Evolutionary conservation across 2,329 filamentous ascomycete species (phyloP).

Genomic region (Neonectria coccinea): DNA sequence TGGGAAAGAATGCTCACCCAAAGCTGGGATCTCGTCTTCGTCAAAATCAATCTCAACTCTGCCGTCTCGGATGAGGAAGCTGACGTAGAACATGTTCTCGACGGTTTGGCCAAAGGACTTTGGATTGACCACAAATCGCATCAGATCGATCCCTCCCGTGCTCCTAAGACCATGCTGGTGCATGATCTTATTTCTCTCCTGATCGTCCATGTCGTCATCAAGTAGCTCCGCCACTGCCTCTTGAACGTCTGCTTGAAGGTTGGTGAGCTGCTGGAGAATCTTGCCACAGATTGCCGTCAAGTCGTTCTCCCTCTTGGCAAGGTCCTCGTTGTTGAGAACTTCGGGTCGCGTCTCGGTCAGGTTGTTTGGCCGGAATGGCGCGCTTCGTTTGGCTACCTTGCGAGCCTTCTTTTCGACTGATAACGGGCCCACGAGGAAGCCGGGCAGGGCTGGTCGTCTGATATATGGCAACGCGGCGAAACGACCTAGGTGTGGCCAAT

Average conservation of each 20-base stretch:
- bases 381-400: slow-evolving; percentile 76
- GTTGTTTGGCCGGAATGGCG: slow-evolving; percentile 75
- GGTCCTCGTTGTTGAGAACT: slow-evolving; percentile 78
- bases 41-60: slow-evolving; percentile 80
- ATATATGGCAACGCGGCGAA: slow-evolving; percentile 80
- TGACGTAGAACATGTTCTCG: slow-evolving; percentile 97
- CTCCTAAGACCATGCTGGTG: slow-evolving; percentile 73
- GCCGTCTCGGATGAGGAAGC: slow-evolving; percentile 92
- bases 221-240: slow-evolving; percentile 57
- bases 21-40: slow-evolving; percentile 77
- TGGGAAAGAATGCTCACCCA: slow-evolving; percentile 70
- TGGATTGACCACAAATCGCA: slow-evolving; percentile 92
- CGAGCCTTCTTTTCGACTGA: slow-evolving; percentile 88
- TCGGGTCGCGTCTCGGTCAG: slow-evolving; percentile 80
- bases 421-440: slow-evolving; percentile 88
- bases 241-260: slow-evolving; percentile 61
- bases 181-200: slow-evolving; percentile 66
- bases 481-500: slow-evolving; percentile 87
- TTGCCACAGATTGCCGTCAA: slow-evolving; percentile 82
- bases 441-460: slow-evolving; percentile 79
- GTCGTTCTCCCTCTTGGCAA: slow-evolving; percentile 82
- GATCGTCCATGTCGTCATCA: slow-evolving; percentile 60
- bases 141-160: slow-evolving; percentile 79
- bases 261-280: slow-evolving; percentile 73
- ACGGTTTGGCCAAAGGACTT: slow-evolving; percentile 92